Evolutionary conservation across 768 basidiomycete species (phyloP), one percentile per base, ranked within the genome.

Genomic region (Lyophyllum atratum): DNA sequence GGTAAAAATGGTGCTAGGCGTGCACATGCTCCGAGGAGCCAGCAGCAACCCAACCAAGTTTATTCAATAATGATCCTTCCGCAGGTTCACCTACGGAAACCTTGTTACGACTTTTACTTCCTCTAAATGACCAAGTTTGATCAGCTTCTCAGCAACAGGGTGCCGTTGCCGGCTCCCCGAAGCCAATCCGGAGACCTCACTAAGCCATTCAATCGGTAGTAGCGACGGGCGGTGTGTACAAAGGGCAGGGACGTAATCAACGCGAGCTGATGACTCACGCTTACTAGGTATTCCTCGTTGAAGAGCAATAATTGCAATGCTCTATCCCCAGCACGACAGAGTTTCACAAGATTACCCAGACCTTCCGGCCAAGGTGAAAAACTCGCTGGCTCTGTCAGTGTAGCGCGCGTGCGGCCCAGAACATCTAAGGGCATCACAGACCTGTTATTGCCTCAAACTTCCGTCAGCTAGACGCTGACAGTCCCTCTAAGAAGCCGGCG

Each of bases 231-330:
- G 34, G 34, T 37, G 34, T 37, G 34, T 37, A 37, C 34, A 37
- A 37, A 37, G 34, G 34, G 34, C 34, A 40, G n/a, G 31, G 31
- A 59, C 51, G 48, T 49, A 40, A 53, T 89, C 85, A 89, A 89
- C 85, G 87, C 87, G 87, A 87, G 86, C 85, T 89, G 86, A 87
- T 89, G 85, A 90, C 86, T 87, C 83, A 81, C 83, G 83, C 82
- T 86, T 89, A 89, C 87, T 87, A 87, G 85, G 86, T 81, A 89
- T 89, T 89, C 87, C 86, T 88, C 83, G 85, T 89, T 90, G 86
- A 90, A 88, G 88, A 89, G 86, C 87, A 85, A 89, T 88, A 90
- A 87, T 89, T 88, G 85, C 87, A 89, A 87, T 87, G 85, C 86
- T 88, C 87, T 86, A 88, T 88, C 86, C 39, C 39, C 39, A 40